Evolutionary conservation across 2,329 filamentous ascomycete genomes (phyloP), one percentile per base, ranked within the genome.

Genomic region (Geoglossum cookeanum): DNA sequence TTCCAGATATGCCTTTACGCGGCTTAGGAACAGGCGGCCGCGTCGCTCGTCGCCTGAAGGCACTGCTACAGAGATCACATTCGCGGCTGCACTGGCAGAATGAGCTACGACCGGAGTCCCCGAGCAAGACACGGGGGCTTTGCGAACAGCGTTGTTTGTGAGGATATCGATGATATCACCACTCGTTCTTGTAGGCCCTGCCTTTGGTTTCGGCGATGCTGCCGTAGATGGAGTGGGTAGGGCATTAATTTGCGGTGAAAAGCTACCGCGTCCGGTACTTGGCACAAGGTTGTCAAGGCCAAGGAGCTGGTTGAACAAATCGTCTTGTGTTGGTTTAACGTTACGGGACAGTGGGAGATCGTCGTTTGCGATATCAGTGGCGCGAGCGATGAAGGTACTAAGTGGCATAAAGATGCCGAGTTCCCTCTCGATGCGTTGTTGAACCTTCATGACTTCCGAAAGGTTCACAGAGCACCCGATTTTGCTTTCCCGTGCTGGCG

Each of bases 241-340:
- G 17, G 71, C 71, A 54, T 75, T 76, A 63, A 95, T 80, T 65
- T 88, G 81, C 1, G 90, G 89, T 8, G 78, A 79, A 68, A 78
- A 94, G 77, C 72, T 75, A 61, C 73, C 89, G 72, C 68, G 80
- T 68, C 66, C 76, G 32, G 69, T 70, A 79, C 75, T 52, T 71
- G 74, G 58, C 39, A 52, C 29, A 4, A 78, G 74, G 58, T 74
- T 72, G 62, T 78, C 71, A 22, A 89, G 72, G 8, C 90, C 91
- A 6, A 98, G 78, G 13, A 97, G 76, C 64, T 91, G 82, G 67
- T 96, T 83, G 72, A 97, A 97, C 11, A 98, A 79, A 68, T 94
- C 88, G 66, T 89, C 80, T 39, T 84, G 74, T 0, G 85, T 83
- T 13, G 84, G 84, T 66, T 81, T 77, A 51, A 78, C 76, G 60